Percentiles rank a stretch among this genome's conserved stretches.
Evolutionary conservation across 805 yeast species (phyloP).

Genomic region (Candida sanyiensis): DNA sequence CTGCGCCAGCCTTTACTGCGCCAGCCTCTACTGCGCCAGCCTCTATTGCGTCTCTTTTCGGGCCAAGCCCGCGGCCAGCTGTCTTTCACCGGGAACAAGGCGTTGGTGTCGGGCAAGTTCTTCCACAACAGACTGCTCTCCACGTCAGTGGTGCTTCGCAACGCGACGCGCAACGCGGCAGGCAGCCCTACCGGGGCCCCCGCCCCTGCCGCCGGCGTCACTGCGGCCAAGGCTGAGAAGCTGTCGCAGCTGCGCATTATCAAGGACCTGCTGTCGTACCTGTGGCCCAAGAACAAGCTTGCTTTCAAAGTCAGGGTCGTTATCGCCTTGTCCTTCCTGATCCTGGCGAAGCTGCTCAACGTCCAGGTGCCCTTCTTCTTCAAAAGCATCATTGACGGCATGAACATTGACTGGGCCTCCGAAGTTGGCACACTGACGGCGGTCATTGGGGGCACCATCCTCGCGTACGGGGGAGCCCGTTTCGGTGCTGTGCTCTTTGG

Average conservation of each 20-base stretch:
- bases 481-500: conserved; percentile 94
- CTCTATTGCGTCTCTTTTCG: too few species aligned
- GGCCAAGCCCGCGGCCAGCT: conserved; percentile 50
- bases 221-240: conserved; percentile 11
- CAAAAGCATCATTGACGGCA: conserved; percentile 79
- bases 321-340: conserved; percentile 64
- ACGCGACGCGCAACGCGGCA: not conserved
- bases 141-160: not conserved
- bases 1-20: too few species aligned
- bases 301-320: conserved; percentile 69
- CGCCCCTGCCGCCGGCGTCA: not conserved
- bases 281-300: conserved; percentile 75
- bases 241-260: conserved; percentile 47
- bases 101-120: conserved; percentile 18
- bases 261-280: conserved; percentile 56
- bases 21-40: too few species aligned
- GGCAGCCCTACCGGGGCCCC: not conserved
- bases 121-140: conserved; percentile 7
- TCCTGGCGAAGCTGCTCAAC: conserved; percentile 78
- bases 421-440: conserved; percentile 60
- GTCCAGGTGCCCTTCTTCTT: conserved; percentile 96
- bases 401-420: conserved; percentile 83
- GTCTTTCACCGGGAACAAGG: conserved; percentile 68
- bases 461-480: conserved; percentile 91
- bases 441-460: conserved; percentile 57